phyloP scores from a whole-genome alignment of 2,329 filamentous ascomycete genomes.

The Mycosphaerella sp. region DNA sequence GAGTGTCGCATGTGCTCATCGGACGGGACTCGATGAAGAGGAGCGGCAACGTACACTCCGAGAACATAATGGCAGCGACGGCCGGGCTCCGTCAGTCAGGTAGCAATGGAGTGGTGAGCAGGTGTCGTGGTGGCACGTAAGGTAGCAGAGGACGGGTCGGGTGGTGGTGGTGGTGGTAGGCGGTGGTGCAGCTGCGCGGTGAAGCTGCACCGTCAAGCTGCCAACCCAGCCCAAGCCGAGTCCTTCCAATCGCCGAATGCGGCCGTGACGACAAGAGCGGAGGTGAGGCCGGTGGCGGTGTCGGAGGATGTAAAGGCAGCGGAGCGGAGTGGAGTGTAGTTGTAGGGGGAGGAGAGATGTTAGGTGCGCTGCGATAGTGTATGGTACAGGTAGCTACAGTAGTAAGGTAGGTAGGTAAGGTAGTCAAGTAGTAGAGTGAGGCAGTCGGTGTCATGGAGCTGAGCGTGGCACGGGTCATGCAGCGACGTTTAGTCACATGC shows the following conservation, averaged over 20 bases:
- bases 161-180: too few relatives aligned
- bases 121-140: neutral
- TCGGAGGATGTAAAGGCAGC: neutral
- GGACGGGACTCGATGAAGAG: conserved; percentile 27
- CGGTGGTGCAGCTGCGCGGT: neutral
- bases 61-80: conserved; percentile 57
- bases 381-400: too few relatives aligned
- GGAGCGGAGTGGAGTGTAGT: neutral
- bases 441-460: too few relatives aligned
- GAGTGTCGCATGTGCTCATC: conserved; percentile 27
- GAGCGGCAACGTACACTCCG: conserved; percentile 66
- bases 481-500: too few relatives aligned
- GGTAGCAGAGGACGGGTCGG: too few relatives aligned
- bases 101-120: neutral
- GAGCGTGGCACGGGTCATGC: too few relatives aligned
- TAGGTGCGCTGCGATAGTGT: neutral
- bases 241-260: conserved; percentile 1
- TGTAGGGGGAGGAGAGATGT: neutral
- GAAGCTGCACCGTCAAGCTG: neutral
- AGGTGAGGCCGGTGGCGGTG: neutral
- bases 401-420: too few relatives aligned
- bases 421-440: too few relatives aligned
- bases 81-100: too few relatives aligned
- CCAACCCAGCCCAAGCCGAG: neutral
- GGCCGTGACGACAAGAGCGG: too few relatives aligned